These are phyloP conservation scores for Carpinus fangiana DNA, from an alignment of 306 rosid species.

Conservation along the genomic window DNA sequence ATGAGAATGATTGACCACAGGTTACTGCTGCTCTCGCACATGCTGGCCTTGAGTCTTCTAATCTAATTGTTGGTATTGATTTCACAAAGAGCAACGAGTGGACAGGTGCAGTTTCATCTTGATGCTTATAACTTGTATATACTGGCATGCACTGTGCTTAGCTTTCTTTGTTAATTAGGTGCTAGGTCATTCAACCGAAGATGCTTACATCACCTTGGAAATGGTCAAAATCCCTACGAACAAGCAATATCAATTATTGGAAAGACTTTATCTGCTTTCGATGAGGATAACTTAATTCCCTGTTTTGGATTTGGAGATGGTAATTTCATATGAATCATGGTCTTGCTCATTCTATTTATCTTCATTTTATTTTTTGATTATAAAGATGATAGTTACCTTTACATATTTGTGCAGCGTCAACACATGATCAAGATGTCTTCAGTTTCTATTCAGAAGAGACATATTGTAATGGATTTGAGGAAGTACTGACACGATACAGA, in stretches of 20 bases:
- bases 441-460: constrained; percentile 59
- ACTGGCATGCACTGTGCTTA: constrained; percentile 17
- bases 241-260: constrained; percentile 90
- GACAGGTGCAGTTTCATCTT: constrained; percentile 63
- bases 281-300: constrained; percentile 88
- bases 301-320: constrained; percentile 96
- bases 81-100: constrained; percentile 95
- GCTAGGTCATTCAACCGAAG: constrained; percentile 72
- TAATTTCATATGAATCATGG: constrained; percentile 28
- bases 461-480: constrained; percentile 78
- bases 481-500: constrained; percentile 65
- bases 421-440: constrained; percentile 81
- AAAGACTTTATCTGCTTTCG: constrained; percentile 64
- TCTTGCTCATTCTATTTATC: not conserved
- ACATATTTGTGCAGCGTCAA: constrained; percentile 53
- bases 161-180: constrained; percentile 44
- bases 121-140: constrained; percentile 23
- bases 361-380: not conserved
- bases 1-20: constrained; percentile 44
- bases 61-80: constrained; percentile 90
- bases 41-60: constrained; percentile 93
- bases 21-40: constrained; percentile 75
- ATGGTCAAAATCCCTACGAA: constrained; percentile 67
- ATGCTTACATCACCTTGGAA: constrained; percentile 84
- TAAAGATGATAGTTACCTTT: not conserved